A percentile compares a stretch with the other conserved stretches of the same genome.
phyloP scores from a whole-genome alignment of 352 stramenopile genomes.

The Globisporangium mamillatum region DNA sequence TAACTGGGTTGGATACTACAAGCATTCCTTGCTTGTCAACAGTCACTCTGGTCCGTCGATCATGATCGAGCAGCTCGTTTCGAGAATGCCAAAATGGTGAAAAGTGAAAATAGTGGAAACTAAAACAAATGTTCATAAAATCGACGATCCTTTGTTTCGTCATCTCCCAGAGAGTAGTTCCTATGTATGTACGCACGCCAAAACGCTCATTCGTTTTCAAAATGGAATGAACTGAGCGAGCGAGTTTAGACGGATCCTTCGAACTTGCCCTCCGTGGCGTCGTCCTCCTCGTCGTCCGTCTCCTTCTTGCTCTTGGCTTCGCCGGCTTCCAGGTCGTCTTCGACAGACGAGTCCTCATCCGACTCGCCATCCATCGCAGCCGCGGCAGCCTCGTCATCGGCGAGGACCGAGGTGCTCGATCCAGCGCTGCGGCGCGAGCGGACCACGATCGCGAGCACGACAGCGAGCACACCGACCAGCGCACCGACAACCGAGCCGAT shows the following conservation, averaged over 20 bases:
- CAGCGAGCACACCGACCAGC: slow-evolving; percentile 15
- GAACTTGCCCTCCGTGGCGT: slow-evolving; percentile 48
- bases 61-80: background rate
- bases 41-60: background rate
- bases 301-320: slow-evolving; percentile 25
- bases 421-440: slow-evolving; percentile 25
- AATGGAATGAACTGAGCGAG: background rate
- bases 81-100: background rate
- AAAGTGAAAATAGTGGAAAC: slow-evolving; percentile 16
- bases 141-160: background rate
- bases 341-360: slow-evolving; percentile 33
- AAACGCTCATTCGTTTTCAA: background rate
- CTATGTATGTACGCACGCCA: background rate
- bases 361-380: slow-evolving; percentile 35
- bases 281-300: slow-evolving; percentile 25
- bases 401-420: slow-evolving; percentile 23
- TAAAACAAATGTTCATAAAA: background rate
- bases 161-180: background rate
- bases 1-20: background rate
- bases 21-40: background rate
- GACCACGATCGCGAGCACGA: slow-evolving; percentile 24
- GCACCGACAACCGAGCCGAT: slow-evolving; percentile 21
- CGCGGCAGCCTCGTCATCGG: slow-evolving; percentile 32
- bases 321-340: slow-evolving; percentile 32
- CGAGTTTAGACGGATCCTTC: slow-evolving; percentile 45